Evolutionary conservation across 768 basidiomycete genomes (phyloP).

Genomic region (Mycena vitilis): DNA sequence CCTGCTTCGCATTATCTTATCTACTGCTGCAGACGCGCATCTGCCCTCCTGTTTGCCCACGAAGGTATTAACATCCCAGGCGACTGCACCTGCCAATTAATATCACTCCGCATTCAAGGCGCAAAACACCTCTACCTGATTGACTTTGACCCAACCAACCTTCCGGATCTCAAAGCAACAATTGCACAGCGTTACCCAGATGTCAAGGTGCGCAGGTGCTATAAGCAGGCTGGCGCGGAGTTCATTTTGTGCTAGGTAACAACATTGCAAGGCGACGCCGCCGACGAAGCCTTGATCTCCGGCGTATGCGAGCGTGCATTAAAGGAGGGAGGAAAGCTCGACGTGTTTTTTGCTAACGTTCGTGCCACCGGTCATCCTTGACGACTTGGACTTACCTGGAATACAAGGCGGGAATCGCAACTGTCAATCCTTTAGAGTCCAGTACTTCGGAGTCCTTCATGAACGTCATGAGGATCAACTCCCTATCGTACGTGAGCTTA

Average conservation of each 20-base stretch:
- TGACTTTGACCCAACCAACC: constrained; percentile 72
- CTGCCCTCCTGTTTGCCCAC: constrained; percentile 80
- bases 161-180: constrained; percentile 77
- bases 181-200: constrained; percentile 77
- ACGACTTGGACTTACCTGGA: constrained; percentile 11
- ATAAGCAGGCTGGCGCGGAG: not conserved
- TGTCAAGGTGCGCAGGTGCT: constrained; percentile 70
- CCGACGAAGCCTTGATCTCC: constrained; percentile 77
- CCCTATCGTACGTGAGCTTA: constrained; percentile 57
- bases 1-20: constrained; percentile 21
- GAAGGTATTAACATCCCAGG: constrained; percentile 59
- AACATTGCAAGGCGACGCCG: constrained; percentile 82
- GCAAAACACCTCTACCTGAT: constrained; percentile 83
- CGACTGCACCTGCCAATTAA: constrained; percentile 16
- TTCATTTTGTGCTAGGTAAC: constrained; percentile 68
- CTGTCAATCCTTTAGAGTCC: constrained; percentile 56
- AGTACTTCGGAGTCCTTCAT: constrained; percentile 76
- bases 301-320: constrained; percentile 77
- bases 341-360: constrained; percentile 97
- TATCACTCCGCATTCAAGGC: constrained; percentile 56
- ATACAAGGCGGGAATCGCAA: constrained; percentile 75
- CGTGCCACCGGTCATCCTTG: constrained; percentile 35
- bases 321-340: constrained; percentile 85
- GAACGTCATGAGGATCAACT: constrained; percentile 83
- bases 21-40: constrained; percentile 65